These are phyloP conservation scores for Hypoxylon fuscum DNA, from an alignment of 495 filamentous ascomycete genomes.

Conservation along the genomic window DNA sequence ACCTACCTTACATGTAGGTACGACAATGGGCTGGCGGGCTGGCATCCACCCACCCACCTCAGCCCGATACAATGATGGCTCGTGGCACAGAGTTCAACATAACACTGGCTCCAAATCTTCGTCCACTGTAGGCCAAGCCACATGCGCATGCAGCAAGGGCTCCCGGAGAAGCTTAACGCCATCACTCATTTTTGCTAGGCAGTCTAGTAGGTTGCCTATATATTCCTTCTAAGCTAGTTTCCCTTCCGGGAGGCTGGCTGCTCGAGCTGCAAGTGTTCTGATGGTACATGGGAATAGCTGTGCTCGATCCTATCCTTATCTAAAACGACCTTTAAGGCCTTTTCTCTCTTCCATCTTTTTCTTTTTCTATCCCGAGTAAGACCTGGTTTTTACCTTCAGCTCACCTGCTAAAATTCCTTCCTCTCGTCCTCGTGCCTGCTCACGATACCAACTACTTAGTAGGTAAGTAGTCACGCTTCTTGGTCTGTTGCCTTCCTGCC, in stretches of 20 bases:
- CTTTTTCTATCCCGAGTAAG: neutral
- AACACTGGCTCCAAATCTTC: conserved; percentile 13
- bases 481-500: neutral
- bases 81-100: conserved; percentile 22
- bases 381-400: neutral
- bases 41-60: conserved; percentile 1
- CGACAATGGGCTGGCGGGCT: conserved; percentile 4
- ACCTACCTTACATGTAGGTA: too few relatives aligned
- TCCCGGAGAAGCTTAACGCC: conserved; percentile 25
- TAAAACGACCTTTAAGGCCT: neutral
- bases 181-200: conserved; percentile 20
- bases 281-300: conserved; percentile 23
- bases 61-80: conserved; percentile 13
- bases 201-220: conserved; percentile 2
- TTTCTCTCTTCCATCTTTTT: conserved; percentile 13
- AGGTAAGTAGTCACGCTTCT: conserved; percentile 23
- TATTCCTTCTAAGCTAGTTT: conserved; percentile 15
- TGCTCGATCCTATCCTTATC: conserved; percentile 22
- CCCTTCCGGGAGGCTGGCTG: conserved; percentile 4
- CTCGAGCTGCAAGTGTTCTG: conserved; percentile 17
- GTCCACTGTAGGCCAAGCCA: conserved; percentile 25
- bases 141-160: conserved; percentile 28
- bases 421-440: conserved; percentile 20
- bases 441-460: conserved; percentile 19
- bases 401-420: conserved; percentile 4